Conservation (phyloP, 2,329 filamentous ascomycete genomes). For the Penicillium rolfsii region DNA sequence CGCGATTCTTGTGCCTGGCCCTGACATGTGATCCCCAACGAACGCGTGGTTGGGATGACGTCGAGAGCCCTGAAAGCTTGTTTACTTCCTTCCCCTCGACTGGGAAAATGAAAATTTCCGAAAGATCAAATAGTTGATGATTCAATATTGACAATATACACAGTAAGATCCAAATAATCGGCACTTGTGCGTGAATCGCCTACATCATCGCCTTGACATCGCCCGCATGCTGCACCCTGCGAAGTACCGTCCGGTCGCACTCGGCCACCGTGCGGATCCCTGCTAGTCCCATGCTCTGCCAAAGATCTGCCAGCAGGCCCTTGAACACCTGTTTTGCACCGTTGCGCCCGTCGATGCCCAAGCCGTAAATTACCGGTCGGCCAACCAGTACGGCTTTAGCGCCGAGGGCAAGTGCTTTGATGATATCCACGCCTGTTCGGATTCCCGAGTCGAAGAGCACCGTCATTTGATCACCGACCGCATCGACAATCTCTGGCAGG, state of each 20-base stretch:
- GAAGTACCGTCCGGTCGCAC: slow-evolving; percentile 39
- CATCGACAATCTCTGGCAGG: slow-evolving; percentile 63
- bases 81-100: not conserved
- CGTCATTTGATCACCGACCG: slow-evolving; percentile 54
- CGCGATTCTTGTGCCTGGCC: not conserved
- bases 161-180: not conserved
- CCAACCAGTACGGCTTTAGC: slow-evolving; percentile 63
- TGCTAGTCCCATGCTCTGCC: slow-evolving; percentile 60
- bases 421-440: slow-evolving; percentile 53
- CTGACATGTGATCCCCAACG: slow-evolving; percentile 24
- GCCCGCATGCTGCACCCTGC: slow-evolving; percentile 42
- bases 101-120: not conserved
- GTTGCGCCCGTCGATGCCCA: slow-evolving; percentile 58
- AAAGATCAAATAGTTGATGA: not conserved
- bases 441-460: slow-evolving; percentile 58
- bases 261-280: slow-evolving; percentile 50
- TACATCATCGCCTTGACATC: slow-evolving; percentile 41
- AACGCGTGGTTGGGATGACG: slow-evolving; percentile 20
- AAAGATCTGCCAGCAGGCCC: slow-evolving; percentile 57
- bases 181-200: slow-evolving; percentile 1
- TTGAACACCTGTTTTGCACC: slow-evolving; percentile 58
- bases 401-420: slow-evolving; percentile 58
- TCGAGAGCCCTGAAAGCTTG: not conserved
- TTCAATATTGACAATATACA: not conserved
- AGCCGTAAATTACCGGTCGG: slow-evolving; percentile 61